Evolutionary conservation across 2,329 filamentous ascomycete species (phyloP).

Genomic region (Ascochyta pisi): DNA sequence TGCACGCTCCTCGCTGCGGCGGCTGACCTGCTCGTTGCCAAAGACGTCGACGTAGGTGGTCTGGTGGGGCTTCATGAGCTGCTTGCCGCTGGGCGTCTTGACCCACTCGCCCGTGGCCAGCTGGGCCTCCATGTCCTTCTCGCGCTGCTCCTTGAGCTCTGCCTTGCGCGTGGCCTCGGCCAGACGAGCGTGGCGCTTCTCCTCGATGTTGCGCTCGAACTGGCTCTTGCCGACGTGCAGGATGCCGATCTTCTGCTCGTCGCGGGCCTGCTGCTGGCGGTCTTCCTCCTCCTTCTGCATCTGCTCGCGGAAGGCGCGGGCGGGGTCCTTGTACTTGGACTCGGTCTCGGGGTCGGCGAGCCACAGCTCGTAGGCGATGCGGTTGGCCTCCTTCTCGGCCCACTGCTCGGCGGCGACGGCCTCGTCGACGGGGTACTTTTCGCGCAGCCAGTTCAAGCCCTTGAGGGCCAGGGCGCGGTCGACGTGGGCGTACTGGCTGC

Average conservation of each 20-base stretch:
- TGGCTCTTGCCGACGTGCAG: slow-evolving; percentile 43
- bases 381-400: slow-evolving; percentile 49
- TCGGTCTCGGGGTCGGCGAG: slow-evolving; percentile 48
- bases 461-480: slow-evolving; percentile 36
- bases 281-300: slow-evolving; percentile 42
- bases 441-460: slow-evolving; percentile 47
- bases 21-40: slow-evolving; percentile 42
- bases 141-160: slow-evolving; percentile 42
- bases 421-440: slow-evolving; percentile 49
- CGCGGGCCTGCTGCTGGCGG: slow-evolving; percentile 28
- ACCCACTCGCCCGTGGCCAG: slow-evolving; percentile 45
- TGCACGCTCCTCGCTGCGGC: slow-evolving; percentile 37
- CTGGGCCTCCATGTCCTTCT: slow-evolving; percentile 40
- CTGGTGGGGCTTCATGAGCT: slow-evolving; percentile 47
- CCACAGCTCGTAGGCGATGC: slow-evolving; percentile 49
- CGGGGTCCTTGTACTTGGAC: slow-evolving; percentile 49
- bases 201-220: slow-evolving; percentile 44
- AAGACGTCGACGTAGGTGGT: slow-evolving; percentile 44
- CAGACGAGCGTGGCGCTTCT: slow-evolving; percentile 40
- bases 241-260: slow-evolving; percentile 41
- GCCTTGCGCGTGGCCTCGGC: slow-evolving; percentile 39
- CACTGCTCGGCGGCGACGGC: slow-evolving; percentile 49
- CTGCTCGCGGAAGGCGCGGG: slow-evolving; percentile 42
- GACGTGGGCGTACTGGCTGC: slow-evolving; percentile 37
- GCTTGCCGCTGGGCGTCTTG: slow-evolving; percentile 40